Base-by-base conservation (phyloP, 306 rosid species). In the Pueraria montana region DNA sequence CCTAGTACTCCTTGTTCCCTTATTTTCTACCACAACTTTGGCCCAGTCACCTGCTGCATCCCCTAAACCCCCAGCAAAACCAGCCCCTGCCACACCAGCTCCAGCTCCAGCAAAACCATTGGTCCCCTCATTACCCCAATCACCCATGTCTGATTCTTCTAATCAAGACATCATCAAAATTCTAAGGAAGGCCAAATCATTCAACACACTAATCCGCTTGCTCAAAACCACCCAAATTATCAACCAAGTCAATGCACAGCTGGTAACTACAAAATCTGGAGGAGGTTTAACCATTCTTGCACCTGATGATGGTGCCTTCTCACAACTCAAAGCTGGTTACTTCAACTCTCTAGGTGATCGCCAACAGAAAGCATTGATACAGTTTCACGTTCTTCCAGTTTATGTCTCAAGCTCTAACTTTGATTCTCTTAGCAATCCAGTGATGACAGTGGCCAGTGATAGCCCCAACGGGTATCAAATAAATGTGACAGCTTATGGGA, bases 401-500 rank as follows among this genome's bases (percentile, higher is more conserved):
- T 90, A 84, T 53, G 86, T 92, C 0, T 80, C 94, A 0, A 79
- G 92, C 59, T 73, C 97, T 4, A 92, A 92, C 32, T 90, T 92
- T 58, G 92, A 92, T 64, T 79, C 97, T 0, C 83, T 92, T 0
- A 89, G 91, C 32, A 90, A 92, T 64, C 93, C 94, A 0, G 85
- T 92, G 10, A 20, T 89, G 26, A 89, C 97, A 46, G 85, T 90
- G 17, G 97, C 94, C 2, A 88, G 94, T 40, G 89, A 84, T 24
- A 82, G 83, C 48, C 89, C 89, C 1, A 68, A 40, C 0, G 87
- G 89, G 50, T 85, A 61, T 70, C 93, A 89, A 23, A 71, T 92
- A 8, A 90, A 92, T 76, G 92, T 90, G 45, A 92, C 91, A 2
- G 89, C 94, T 55, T 84, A 87, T 65, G 93, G 93, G 26, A 90